Evolutionary conservation across 73 alveolate genomes (phyloP).

Genomic region (Tetrahymena thermophila): DNA sequence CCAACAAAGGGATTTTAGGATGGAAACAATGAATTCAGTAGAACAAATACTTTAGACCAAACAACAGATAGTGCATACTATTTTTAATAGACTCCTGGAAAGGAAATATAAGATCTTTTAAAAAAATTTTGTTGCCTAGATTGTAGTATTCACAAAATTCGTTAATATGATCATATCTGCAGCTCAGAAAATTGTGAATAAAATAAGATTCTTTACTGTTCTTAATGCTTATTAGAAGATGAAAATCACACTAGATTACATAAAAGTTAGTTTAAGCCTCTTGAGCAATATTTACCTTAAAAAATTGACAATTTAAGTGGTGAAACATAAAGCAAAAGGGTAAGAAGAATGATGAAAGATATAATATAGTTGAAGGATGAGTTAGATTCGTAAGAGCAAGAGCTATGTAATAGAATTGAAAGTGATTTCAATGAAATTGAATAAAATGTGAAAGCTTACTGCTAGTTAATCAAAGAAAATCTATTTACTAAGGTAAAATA

Average conservation of each 20-base stretch:
- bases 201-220: not conserved
- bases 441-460: not conserved
- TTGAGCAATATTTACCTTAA: not conserved
- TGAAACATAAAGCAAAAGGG: not conserved
- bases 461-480: not conserved
- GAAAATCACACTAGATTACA: not conserved
- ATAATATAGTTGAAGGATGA: not conserved
- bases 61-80: not conserved
- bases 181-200: not conserved
- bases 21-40: not conserved
- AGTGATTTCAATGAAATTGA: not conserved
- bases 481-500: not conserved
- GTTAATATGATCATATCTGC: not conserved
- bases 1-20: not conserved
- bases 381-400: not conserved
- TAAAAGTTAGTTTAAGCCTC: not conserved
- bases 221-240: not conserved
- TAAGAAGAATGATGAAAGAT: not conserved
- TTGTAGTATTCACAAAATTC: not conserved
- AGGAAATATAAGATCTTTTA: not conserved
- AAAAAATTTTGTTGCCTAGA: not conserved
- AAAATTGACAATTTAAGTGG: not conserved
- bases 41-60: not conserved
- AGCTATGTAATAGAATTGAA: not conserved
- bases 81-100: not conserved